Base-by-base conservation (phyloP, 2,329 filamentous ascomycete species). In the Cordyceps tenuipes region DNA sequence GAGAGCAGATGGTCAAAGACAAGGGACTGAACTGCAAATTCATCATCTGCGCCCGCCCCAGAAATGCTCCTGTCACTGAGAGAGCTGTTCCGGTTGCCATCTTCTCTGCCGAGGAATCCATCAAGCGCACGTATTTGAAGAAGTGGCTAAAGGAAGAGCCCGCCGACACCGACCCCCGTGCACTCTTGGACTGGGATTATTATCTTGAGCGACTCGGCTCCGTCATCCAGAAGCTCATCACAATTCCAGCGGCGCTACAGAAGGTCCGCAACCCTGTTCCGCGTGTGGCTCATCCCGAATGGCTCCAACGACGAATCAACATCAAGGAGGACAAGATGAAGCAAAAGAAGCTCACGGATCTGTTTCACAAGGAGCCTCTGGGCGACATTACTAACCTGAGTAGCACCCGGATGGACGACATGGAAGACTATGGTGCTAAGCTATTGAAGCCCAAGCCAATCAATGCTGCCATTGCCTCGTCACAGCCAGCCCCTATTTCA, bases 1-100 rank as follows among this genome's bases (percentile, higher is more conserved):
- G 94, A 41, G 93, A 97, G 71, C 91, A 96, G 70, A 99, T 99
- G 95, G 87, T 97, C 68, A 99, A 99, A 70, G 95, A 99, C 75
- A 99, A 97, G 74, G 94, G 94, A 3, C 74, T 99, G 66, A 99
- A 99, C 77, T 99, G 94, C 86, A 97, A 97, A 75, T 99, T 97
- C 73, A 97, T 99, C 71, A 97, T 99, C 69, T 96, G 92, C 56
- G 83, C 91, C 15, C 85, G 83, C 64, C 94, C 94, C 4, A 89
- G 86, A 68, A 90, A 90, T 68, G 90, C 93, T 0, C 93, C 94
- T 1, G 92, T 99, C 63, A 99, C 94, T 0, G 95, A 99, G 66
- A 83, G 94, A 67, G 94, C 94, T 23, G 84, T 99, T 62, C 94
- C 94, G 0, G 91, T 99, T 5, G 91, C 94, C 21, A 99, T 99